Conservation (phyloP, 169 alveolate genomes). For the Perkinsus olseni region DNA sequence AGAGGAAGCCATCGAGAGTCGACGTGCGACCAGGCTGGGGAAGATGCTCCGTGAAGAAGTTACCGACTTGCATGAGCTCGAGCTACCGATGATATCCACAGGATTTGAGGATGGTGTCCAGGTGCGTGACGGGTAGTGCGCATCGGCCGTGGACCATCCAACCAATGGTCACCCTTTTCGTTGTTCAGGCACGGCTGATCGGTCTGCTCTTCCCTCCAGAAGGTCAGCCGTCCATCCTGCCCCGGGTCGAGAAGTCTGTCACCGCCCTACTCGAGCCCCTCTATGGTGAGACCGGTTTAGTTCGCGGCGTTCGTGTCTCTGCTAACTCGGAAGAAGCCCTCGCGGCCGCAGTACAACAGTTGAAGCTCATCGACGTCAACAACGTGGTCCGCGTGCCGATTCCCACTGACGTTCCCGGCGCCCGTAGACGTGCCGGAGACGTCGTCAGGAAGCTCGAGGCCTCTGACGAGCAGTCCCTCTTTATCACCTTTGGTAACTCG, state of each 20-base stretch:
- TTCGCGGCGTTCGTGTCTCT: neutral
- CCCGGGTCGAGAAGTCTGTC: neutral
- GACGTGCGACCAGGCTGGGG: neutral
- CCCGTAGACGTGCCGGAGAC: neutral
- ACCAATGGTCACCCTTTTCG: too few relatives aligned
- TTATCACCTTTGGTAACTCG: neutral
- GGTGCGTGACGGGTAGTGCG: neutral
- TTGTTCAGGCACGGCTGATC: neutral
- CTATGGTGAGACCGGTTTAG: neutral
- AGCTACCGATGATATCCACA: neutral
- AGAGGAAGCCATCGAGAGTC: neutral
- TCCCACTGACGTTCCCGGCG: neutral
- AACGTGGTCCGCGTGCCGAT: neutral
- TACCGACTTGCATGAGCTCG: neutral
- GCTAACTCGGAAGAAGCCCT: neutral
- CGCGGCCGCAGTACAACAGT: neutral
- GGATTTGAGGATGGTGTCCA: neutral
- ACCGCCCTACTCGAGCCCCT: neutral
- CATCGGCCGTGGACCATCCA: neutral
- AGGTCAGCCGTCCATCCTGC: neutral
- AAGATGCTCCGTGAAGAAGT: neutral
- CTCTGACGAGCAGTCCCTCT: neutral
- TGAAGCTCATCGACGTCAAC: neutral
- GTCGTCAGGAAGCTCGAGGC: neutral
- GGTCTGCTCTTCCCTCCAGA: neutral